Base-by-base conservation (phyloP, 345 rosid genomes). In the Linum trigynum region DNA sequence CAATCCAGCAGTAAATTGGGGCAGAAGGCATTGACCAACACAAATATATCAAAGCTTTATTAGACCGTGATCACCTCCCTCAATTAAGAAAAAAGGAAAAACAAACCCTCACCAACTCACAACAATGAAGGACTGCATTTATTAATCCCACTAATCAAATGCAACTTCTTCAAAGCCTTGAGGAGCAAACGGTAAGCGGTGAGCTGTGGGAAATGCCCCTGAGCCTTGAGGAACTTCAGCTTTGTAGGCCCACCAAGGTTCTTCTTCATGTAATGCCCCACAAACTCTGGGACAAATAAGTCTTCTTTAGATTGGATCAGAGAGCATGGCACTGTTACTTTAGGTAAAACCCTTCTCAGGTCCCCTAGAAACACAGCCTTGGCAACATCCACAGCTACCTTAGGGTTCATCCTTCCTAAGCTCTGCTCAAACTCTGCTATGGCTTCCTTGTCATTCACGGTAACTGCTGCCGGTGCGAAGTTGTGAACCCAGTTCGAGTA, bases 181-280 rank as follows among this genome's bases (percentile, higher is more conserved):
- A 61, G 35, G 17, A 79, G 69, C 68, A 55, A 45, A 55, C 5
- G 55, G 39, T 70, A 40, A 17, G 79, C 77, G 1, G 73, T 75
- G 38, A 79, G 73, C 38, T 63, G 71, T 1, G 79, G 78, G 11
- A 78, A 67, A 63, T 78, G 79, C 15, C 79, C 79, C 61, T 65
- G 5, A 1, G 71, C 57, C 61, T 76, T 16, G 0, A 75, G 74
- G 23, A 81, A 62, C 50, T 53, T 43, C 15, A 77, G 70, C 40
- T 3, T 41, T 12, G 73, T 64, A n/a, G 51, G 32, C 14, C 74
- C 69, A 7, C 78, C 69, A 3, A 78, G 67, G 2, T 75, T 39
- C 7, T 12, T 55, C 65, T 75, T 32, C 73, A 76, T 73, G 69
- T 75, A 81, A 55, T 6, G 32, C 36, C 78, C 62, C 2, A 76